Base-by-base conservation (phyloP, 345 rosid genomes). In the Excoecaria agallocha region DNA sequence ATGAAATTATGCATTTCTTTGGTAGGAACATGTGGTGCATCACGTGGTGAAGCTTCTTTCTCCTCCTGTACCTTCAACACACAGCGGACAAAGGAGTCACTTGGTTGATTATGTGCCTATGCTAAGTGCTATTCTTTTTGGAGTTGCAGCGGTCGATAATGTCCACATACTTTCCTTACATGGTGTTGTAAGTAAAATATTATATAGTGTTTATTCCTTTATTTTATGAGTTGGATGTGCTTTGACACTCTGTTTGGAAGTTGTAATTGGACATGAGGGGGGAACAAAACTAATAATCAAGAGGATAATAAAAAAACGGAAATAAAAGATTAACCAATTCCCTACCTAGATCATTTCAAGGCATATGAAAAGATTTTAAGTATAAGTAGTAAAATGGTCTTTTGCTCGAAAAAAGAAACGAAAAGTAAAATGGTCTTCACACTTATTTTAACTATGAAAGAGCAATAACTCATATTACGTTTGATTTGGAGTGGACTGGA, bases 21-120 rank as follows among this genome's bases (percentile, higher is more conserved):
- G 68, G 65, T 80, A 89, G 93, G 93, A 89, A 70, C 89, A 89
- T 68, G 86, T 87, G 78, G 88, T 89, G 79, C 81, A 74, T 50
- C 78, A 82, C 63, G 80, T 89, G 77, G 85, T 89, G 76, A 89
- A 85, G 81, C 88, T 89, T 82, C 90, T 89, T 66, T 89, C 90
- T 66, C 90, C 88, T 67, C 89, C 90, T 0, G 64, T 71, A 12
- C 87, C 89, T 70, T 66, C 84, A 52, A 74, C 80, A 62, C 74
- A 83, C 66, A 70, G 54, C 20, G 83, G 78, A 69, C 75, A 60
- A 75, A 83, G 71, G 78, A 82, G 83, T 81, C 82, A 78, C 79
- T 84, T 89, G 37, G 56, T 89, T 73, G 86, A 84, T 76, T 72
- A 81, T 65, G 84, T 76, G 78, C 80, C 89, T 70, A 83, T 87